These are phyloP conservation scores for Yarrowia alimentaria DNA, from an alignment of 805 yeast species.

Conservation along the genomic window DNA sequence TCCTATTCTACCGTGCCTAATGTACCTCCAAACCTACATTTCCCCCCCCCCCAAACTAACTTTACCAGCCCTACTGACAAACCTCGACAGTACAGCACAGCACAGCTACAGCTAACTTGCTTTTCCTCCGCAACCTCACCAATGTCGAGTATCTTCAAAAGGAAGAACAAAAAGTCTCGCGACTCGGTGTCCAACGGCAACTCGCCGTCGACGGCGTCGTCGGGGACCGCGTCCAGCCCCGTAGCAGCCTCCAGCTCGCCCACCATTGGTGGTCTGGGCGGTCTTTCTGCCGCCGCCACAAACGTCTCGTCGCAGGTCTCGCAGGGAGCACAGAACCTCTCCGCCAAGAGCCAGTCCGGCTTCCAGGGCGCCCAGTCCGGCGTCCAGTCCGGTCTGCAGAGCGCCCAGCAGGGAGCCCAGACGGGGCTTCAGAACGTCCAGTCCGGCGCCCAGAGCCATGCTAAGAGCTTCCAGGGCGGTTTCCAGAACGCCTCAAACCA, in stretches of 20 bases:
- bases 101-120: too few species aligned
- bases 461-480: too few species aligned
- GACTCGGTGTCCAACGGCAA: conserved; percentile 14
- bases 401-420: conserved; percentile 4
- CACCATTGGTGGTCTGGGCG: background rate
- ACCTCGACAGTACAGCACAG: too few species aligned
- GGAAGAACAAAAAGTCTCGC: conserved; percentile 26
- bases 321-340: conserved; percentile 4
- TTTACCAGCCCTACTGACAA: conserved; percentile 6
- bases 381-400: too few species aligned
- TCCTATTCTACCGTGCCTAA: too few species aligned
- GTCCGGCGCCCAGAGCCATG: too few species aligned
- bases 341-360: background rate
- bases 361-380: background rate
- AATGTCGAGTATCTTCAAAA: conserved; percentile 28
- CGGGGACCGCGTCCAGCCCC: conserved; percentile 10
- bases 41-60: background rate
- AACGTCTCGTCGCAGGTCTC: too few species aligned
- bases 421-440: background rate
- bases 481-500: conserved; percentile 3
- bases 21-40: too few species aligned
- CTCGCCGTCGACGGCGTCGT: too few species aligned
- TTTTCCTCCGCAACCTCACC: background rate
- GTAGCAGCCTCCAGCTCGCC: too few species aligned
- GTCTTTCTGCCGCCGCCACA: too few species aligned